Base-by-base conservation (phyloP, 345 rosid genomes). In the Eucalyptus melliodora region DNA sequence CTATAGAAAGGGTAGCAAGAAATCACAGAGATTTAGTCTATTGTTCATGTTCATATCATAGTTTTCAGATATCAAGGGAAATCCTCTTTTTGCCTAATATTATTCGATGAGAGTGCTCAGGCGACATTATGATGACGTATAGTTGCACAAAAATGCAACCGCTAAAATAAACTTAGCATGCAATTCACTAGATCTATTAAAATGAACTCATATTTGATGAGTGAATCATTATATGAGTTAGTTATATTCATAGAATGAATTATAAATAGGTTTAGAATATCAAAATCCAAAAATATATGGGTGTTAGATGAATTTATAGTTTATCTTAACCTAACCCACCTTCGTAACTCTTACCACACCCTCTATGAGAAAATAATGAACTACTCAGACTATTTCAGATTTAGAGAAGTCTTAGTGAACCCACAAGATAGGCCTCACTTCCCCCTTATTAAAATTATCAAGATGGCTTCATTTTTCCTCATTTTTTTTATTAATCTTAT, bases 1-100 rank as follows among this genome's bases (percentile, higher is more conserved):
- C 9, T 7, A 2, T 0, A 1, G 19, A 65, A 62, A 65, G 37
- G 72, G 5, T 62, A 16, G 17, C 1, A 0, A 2, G 19, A 30
- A 30, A 62, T 65, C 14, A 59, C 14, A 11, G 15, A 30, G 72
- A 5, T 4, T 65, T 65, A 65, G 16, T 65, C 37, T 6, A 14
- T 65, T 7, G 10, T 5, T n/a, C 37, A 6, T 65, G 34, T n/a
- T 30, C 17, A 65, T 5, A 5, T n/a, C 37, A 30, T n/a, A 65
- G 6, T n/a, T 65, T n/a, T 65, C 11, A n/a, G 0, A 65, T 15
- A n/a, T 16, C 16, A 65, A 30, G 77, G 11, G 77, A 65, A 65
- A 6, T 27, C 69, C 19, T 30, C 72, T n/a, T 30, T 62, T 62
- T 4, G 9, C 72, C 37, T 65, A n/a, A 6, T 27, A 27, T 65